Conservation (phyloP, 2,329 filamentous ascomycete species). For the Cladosporium phlei region DNA sequence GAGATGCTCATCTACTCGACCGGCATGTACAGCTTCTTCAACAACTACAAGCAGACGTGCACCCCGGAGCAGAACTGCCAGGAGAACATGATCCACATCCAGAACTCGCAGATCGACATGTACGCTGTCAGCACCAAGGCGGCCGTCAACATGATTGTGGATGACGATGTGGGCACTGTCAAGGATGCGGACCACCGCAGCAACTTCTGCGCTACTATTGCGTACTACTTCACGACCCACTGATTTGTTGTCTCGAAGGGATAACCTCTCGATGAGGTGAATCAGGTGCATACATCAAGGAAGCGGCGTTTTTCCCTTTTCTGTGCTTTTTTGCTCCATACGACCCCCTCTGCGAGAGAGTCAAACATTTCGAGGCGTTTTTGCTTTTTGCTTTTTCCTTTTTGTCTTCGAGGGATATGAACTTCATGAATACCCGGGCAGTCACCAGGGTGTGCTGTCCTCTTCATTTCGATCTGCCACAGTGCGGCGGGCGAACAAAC, state of each 20-base stretch:
- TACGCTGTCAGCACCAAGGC: constrained; percentile 48
- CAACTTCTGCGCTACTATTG: constrained; percentile 47
- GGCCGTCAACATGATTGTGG: constrained; percentile 46
- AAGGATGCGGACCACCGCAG: constrained; percentile 43
- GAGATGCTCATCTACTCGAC: constrained; percentile 44
- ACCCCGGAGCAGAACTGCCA: constrained; percentile 47
- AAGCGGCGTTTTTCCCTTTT: constrained; percentile 3
- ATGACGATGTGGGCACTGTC: constrained; percentile 32
- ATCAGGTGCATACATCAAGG: background rate
- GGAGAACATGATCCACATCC: constrained; percentile 45
- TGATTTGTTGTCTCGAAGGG: background rate
- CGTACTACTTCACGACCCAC: constrained; percentile 25
- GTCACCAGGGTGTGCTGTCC: too few relatives aligned
- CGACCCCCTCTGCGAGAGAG: too few relatives aligned
- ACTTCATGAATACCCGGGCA: too few relatives aligned
- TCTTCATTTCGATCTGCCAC: too few relatives aligned
- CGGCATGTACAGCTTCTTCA: constrained; percentile 57
- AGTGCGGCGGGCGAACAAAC: too few relatives aligned
- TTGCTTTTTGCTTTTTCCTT: too few relatives aligned
- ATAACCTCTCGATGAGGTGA: background rate
- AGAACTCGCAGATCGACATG: constrained; percentile 40
- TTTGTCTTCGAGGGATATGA: too few relatives aligned
- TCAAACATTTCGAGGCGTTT: too few relatives aligned
- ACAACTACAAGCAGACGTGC: constrained; percentile 52
- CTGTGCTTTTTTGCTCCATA: background rate